Evolutionary conservation across 2,329 filamentous ascomycete species (phyloP), one percentile per base, ranked within the genome.

Genomic region (Pseudogymnoascus sp.): DNA sequence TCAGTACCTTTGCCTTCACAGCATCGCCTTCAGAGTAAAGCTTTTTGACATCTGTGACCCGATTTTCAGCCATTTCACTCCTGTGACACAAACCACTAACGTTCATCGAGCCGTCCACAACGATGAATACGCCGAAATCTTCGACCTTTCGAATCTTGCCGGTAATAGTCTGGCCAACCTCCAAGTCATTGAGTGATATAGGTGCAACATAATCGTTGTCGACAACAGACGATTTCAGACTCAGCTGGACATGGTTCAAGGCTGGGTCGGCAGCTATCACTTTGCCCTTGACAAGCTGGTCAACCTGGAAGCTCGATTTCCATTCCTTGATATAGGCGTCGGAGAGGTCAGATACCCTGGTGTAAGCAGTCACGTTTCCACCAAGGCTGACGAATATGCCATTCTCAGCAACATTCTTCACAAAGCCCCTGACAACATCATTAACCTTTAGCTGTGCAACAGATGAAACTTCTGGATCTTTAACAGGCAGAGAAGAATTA

Each of bases 271-370:
- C 83, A 2, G 86, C 80, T 57, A 89, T 84, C 65, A 99, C 82
- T 67, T 93, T 91, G 61, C 92, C 95, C 75, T 89, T 91, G 62
- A 99, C 91, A 5, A 99, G 82, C 76, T 97, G 92, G 71, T 96
- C 91, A 59, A 93, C 79, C 70, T 95, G 87, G 77, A 93, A 97
- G 50, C 87, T 81, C 36, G 90, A 85, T 78, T 96, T 96, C 95
- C 95, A 99, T 66, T 97, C 91, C 76, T 97, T 97, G 70, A 99
- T 78, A 74, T 87, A 99, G 7, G 85, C 83, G 74, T 99, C 95
- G 0, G 93, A 96, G 13, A 99, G 82, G 74, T 97, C 93, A 9
- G 89, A 85, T 62, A 97, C 88, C 69, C 90, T 88, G 59, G 96
- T 89, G 71, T 93, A 88, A 0, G 87, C 93, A 60, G 89, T 90